Evolutionary conservation across 2,329 filamentous ascomycete genomes (phyloP).

Genomic region (Paecilomyces formosus): DNA sequence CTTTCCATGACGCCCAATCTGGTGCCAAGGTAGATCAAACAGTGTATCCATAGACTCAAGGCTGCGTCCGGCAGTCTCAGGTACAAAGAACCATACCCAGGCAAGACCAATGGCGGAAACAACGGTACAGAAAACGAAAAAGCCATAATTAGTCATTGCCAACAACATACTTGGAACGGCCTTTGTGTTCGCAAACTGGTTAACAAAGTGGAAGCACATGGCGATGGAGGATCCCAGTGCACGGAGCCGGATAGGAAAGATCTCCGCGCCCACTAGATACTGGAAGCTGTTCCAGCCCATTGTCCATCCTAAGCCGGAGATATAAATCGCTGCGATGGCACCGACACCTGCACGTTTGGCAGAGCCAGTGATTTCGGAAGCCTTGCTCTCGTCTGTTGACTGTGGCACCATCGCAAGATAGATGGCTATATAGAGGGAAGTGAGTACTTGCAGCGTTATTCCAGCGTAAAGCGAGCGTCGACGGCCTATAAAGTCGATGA

Average conservation of each 20-base stretch:
- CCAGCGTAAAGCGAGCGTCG: slow-evolving; percentile 58
- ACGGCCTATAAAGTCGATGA: slow-evolving; percentile 71
- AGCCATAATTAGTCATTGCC: slow-evolving; percentile 54
- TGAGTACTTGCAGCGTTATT: slow-evolving; percentile 52
- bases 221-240: slow-evolving; percentile 63
- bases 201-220: slow-evolving; percentile 73
- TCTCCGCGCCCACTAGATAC: slow-evolving; percentile 69
- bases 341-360: slow-evolving; percentile 55
- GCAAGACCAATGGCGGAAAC: slow-evolving; percentile 60
- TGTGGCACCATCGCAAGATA: slow-evolving; percentile 44
- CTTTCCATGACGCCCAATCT: slow-evolving; percentile 51
- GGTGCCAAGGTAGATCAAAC: slow-evolving; percentile 67
- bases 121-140: slow-evolving; percentile 68
- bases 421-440: slow-evolving; percentile 56
- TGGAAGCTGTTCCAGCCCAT: slow-evolving; percentile 70
- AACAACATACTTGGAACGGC: slow-evolving; percentile 71
- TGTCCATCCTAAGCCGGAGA: slow-evolving; percentile 63
- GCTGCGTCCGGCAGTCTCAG: slow-evolving; percentile 59
- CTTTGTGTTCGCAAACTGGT: slow-evolving; percentile 70
- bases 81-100: slow-evolving; percentile 67
- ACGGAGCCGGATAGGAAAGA: slow-evolving; percentile 68
- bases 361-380: slow-evolving; percentile 31
- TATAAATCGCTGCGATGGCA: slow-evolving; percentile 66
- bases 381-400: background rate
- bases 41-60: slow-evolving; percentile 59